Base-by-base conservation (phyloP, 768 basidiomycete species). In the Mrakia blollopis region DNA sequence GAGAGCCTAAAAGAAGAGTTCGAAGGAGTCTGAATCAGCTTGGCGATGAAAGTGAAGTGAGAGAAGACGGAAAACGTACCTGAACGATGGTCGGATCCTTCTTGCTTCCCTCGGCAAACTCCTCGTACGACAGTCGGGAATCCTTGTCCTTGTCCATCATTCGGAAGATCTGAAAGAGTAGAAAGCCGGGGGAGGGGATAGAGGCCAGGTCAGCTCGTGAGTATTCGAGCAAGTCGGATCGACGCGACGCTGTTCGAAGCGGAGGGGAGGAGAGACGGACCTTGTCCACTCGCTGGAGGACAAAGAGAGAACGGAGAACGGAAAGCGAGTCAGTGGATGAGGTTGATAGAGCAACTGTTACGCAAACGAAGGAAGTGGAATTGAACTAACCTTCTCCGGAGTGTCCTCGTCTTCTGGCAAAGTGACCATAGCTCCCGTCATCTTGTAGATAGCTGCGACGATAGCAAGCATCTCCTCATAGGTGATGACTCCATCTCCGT, bases 381-480 rank as follows among this genome's bases (percentile, higher is more conserved):
- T 44, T 14, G 44, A 37, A 73, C 82, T 62, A 80, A 89, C 95
- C 92, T 98, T 99, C 85, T 98, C 94, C 1, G 97, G 96, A n/a
- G 97, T 99, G 85, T 98, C 95, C 85, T 99, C 97, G 83, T 98
- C 97, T 57, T 90, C 87, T n/a, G 97, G 95, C 30, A 98, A 89
- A 83, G 94, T 95, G 79, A 98, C 96, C 95, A 98, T 98, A 84
- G 95, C 90, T 28, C 97, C 97, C 6, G 97, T 98, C 97, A 99
- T 98, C 88, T 96, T 98, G 88, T 98, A 99, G 85, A 99, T 99
- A 63, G 93, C 91, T 81, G 91, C 89, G 13, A 99, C 97, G 83
- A 99, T 99, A 86, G 93, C 90, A 44, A 98, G 89, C 97, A 99
- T 99, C 86, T 99, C 97, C 82, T 94, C 91, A 85, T 98, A 98